Evolutionary conservation across 164 flowering plant species (phyloP).

Genomic region (Echeveria elegans): DNA sequence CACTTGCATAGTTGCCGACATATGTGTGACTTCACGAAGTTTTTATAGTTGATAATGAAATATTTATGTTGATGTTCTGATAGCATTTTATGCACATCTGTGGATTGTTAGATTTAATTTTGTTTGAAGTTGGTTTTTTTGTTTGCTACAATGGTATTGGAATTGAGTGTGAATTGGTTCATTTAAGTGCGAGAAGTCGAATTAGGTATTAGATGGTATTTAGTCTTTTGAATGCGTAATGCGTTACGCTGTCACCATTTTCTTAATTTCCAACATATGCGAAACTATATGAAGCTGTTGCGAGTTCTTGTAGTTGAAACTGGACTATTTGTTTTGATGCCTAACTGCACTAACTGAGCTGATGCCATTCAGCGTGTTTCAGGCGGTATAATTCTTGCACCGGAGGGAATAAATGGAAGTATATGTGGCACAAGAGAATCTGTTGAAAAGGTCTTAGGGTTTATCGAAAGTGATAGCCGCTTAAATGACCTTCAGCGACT

Average conservation of each 20-base stretch:
- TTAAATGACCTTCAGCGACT: conserved; percentile 65
- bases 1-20: too few relatives aligned
- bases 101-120: too few relatives aligned
- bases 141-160: too few relatives aligned
- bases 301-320: background rate
- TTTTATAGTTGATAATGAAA: too few relatives aligned
- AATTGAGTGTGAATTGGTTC: too few relatives aligned
- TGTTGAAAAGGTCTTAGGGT: conserved; percentile 66
- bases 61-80: too few relatives aligned
- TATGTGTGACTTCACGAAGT: too few relatives aligned
- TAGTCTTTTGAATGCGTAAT: too few relatives aligned
- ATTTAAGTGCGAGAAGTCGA: too few relatives aligned
- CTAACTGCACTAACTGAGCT: conserved; percentile 34
- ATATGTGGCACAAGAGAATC: conserved; percentile 77
- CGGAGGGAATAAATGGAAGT: conserved; percentile 97
- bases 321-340: background rate
- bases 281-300: background rate
- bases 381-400: conserved; percentile 96
- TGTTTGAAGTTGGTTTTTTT: too few relatives aligned
- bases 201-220: too few relatives aligned
- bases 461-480: conserved; percentile 64
- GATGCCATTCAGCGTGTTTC: conserved; percentile 84
- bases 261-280: background rate
- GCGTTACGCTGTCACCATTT: background rate
- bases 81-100: too few relatives aligned